These are phyloP conservation scores for Lactarius sanguifluus DNA, from an alignment of 768 basidiomycete genomes.

Conservation along the genomic window DNA sequence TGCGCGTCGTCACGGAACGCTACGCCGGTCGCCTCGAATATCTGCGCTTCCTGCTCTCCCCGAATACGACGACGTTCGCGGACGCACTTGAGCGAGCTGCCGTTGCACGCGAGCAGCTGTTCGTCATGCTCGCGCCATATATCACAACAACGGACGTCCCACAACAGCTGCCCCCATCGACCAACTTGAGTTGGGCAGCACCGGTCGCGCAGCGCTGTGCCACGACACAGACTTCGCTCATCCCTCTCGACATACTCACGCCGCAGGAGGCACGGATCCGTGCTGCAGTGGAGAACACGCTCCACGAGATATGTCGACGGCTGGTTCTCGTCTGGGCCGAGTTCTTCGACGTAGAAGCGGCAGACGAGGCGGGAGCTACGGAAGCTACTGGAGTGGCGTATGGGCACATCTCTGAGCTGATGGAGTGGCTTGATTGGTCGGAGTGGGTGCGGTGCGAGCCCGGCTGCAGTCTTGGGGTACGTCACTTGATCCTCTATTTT, in stretches of 20 bases:
- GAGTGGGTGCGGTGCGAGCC: constrained; percentile 28
- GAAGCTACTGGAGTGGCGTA: constrained; percentile 5
- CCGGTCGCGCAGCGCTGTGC: constrained; percentile 27
- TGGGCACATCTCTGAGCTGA: constrained; percentile 22
- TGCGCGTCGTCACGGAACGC: constrained; percentile 42
- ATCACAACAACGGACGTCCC: constrained; percentile 29
- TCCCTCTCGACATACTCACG: constrained; percentile 19
- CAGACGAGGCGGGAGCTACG: not conserved
- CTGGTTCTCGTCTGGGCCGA: constrained; percentile 24
- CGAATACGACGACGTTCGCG: constrained; percentile 25
- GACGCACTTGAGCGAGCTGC: constrained; percentile 13
- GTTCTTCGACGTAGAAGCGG: constrained; percentile 29
- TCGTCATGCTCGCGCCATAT: constrained; percentile 35
- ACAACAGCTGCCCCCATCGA: not conserved
- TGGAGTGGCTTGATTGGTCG: constrained; percentile 32
- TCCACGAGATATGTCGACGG: constrained; percentile 26
- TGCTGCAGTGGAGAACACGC: constrained; percentile 21
- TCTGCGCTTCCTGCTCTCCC: constrained; percentile 38
- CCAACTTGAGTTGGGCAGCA: constrained; percentile 22
- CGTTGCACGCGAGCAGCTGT: constrained; percentile 18
- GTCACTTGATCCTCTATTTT: not conserved
- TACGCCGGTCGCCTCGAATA: constrained; percentile 45
- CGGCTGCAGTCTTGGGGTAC: constrained; percentile 26
- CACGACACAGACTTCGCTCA: constrained; percentile 15
- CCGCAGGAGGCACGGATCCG: constrained; percentile 25